phyloP scores from a whole-genome alignment of 768 basidiomycete species.

The Suillus clintonianus region DNA sequence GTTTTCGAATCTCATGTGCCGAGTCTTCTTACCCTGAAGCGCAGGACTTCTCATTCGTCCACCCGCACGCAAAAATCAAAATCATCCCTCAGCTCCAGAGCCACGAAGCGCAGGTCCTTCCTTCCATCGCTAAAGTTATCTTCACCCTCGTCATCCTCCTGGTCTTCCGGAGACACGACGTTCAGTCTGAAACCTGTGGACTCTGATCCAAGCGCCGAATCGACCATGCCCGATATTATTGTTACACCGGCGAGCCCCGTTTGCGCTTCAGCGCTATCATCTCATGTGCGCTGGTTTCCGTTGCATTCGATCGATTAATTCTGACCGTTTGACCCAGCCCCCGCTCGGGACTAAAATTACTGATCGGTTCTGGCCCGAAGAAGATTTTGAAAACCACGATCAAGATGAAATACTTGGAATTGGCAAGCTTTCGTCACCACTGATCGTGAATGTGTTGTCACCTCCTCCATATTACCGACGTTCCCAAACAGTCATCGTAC shows the following conservation, averaged over 20 bases:
- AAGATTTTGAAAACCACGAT: conserved; percentile 13
- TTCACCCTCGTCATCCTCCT: not conserved
- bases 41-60: not conserved
- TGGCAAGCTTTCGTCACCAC: conserved; percentile 11
- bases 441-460: conserved; percentile 18
- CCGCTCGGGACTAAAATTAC: conserved; percentile 28
- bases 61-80: not conserved
- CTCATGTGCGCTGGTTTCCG: not conserved
- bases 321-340: conserved; percentile 18
- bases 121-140: not conserved
- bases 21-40: not conserved
- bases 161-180: not conserved
- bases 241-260: not conserved
- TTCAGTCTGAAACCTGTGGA: not conserved
- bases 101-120: not conserved
- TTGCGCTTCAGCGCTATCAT: not conserved
- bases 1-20: not conserved
- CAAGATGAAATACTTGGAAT: conserved; percentile 19
- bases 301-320: conserved; percentile 10
- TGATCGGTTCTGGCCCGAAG: conserved; percentile 34
- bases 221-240: not conserved
- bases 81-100: not conserved
- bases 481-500: conserved; percentile 7
- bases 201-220: not conserved
- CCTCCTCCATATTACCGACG: conserved; percentile 28